Evolutionary conservation across 2,329 filamentous ascomycete species (phyloP).

Genomic region (Metarhizium brunneum): DNA sequence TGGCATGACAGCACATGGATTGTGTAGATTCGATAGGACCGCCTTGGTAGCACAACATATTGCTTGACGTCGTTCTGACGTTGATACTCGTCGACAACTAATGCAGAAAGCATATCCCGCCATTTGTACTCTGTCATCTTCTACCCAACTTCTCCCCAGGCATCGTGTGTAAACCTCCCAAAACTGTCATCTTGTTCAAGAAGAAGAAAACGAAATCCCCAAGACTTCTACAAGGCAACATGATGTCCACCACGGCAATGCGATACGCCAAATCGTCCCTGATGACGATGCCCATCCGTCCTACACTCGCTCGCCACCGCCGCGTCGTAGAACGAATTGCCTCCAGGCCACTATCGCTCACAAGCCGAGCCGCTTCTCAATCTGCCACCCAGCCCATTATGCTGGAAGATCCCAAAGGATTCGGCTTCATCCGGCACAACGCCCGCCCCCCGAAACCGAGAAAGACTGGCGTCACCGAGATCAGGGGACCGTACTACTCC

Average conservation of each 20-base stretch:
- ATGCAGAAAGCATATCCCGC: not conserved
- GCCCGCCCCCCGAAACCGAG: slow-evolving; percentile 37
- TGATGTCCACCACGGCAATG: too few relatives aligned
- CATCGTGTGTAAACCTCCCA: too few relatives aligned
- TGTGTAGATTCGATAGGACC: too few relatives aligned
- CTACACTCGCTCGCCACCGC: not conserved
- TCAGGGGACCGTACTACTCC: slow-evolving; percentile 45
- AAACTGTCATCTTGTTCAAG: too few relatives aligned
- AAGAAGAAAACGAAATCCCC: too few relatives aligned
- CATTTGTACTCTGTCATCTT: too few relatives aligned
- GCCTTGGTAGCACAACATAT: too few relatives aligned
- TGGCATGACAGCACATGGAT: too few relatives aligned
- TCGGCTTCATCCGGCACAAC: slow-evolving; percentile 35
- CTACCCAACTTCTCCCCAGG: too few relatives aligned
- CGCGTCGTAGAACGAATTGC: not conserved
- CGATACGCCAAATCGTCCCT: too few relatives aligned
- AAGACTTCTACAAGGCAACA: not conserved
- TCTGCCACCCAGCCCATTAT: slow-evolving; percentile 17
- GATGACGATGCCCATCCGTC: not conserved
- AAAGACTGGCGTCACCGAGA: slow-evolving; percentile 41
- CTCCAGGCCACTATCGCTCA: not conserved
- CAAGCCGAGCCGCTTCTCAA: not conserved
- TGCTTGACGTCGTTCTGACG: slow-evolving; percentile 15
- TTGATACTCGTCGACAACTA: not conserved
- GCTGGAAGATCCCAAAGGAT: slow-evolving; percentile 36